These are phyloP conservation scores for Cladophialophora carrionii DNA, from an alignment of 2,329 filamentous ascomycete species.

Conservation along the genomic window DNA sequence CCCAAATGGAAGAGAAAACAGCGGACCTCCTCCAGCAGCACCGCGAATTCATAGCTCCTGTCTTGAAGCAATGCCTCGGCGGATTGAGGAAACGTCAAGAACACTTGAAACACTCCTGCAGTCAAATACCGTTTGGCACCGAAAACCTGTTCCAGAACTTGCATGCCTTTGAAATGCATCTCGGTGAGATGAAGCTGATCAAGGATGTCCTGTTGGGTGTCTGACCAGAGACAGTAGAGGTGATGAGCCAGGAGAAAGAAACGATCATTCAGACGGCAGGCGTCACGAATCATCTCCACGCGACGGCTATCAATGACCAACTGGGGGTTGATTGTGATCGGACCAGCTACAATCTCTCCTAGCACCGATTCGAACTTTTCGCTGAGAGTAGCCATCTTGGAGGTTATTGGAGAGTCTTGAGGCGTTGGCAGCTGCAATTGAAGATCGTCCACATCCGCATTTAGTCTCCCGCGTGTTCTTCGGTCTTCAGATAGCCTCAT, in stretches of 20 bases:
- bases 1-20: slow-evolving; percentile 11
- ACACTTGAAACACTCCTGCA: not conserved
- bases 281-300: slow-evolving; percentile 55
- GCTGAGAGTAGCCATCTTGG: not conserved
- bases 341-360: not conserved
- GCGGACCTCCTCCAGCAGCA: slow-evolving; percentile 9
- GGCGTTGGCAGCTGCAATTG: slow-evolving; percentile 24
- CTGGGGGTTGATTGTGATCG: not conserved
- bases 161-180: slow-evolving; percentile 14
- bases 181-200: slow-evolving; percentile 1
- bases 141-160: slow-evolving; percentile 6
- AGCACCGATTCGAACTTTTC: slow-evolving; percentile 15
- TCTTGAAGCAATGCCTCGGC: not conserved
- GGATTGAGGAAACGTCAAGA: slow-evolving; percentile 11
- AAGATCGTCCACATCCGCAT: not conserved
- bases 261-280: slow-evolving; percentile 60
- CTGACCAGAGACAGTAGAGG: slow-evolving; percentile 16
- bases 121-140: slow-evolving; percentile 7
- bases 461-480: not conserved
- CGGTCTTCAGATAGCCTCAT: not conserved
- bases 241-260: slow-evolving; percentile 60
- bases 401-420: slow-evolving; percentile 16
- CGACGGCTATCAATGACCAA: slow-evolving; percentile 14
- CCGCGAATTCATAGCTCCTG: not conserved
- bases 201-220: not conserved